Conservation (phyloP, 139 green algal species). For the Diplosphaera chodatii region DNA sequence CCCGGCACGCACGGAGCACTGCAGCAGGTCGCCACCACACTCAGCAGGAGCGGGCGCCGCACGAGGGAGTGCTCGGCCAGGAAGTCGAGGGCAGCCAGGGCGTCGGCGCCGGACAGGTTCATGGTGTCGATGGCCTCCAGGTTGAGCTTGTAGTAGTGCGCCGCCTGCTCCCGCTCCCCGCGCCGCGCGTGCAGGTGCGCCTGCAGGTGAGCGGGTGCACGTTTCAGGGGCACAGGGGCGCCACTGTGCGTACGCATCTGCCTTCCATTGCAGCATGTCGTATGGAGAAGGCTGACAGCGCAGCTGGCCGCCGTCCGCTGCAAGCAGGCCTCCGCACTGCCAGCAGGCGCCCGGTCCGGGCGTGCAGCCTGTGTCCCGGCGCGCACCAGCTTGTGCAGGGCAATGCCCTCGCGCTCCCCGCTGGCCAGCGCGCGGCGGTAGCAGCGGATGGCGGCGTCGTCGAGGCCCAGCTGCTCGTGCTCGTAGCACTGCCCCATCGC, state of each 20-base stretch:
- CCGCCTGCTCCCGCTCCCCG: constrained; percentile 49
- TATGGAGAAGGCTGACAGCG: too few relatives aligned
- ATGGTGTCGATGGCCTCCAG: constrained; percentile 65
- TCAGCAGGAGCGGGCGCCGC: too few relatives aligned
- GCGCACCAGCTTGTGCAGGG: constrained; percentile 63
- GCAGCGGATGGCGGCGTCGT: constrained; percentile 71
- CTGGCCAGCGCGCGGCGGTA: constrained; percentile 71
- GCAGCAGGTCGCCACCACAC: too few relatives aligned
- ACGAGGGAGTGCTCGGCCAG: constrained; percentile 39
- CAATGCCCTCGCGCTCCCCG: constrained; percentile 78
- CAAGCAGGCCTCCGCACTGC: too few relatives aligned
- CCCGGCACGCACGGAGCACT: too few relatives aligned
- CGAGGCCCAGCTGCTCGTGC: constrained; percentile 53
- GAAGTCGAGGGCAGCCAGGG: constrained; percentile 81
- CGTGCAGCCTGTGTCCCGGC: constrained; percentile 11
- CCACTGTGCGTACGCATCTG: too few relatives aligned
- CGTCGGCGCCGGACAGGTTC: constrained; percentile 40
- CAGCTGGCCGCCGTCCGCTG: too few relatives aligned
- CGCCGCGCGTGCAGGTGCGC: constrained; percentile 64
- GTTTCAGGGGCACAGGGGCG: too few relatives aligned
- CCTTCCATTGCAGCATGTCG: too few relatives aligned
- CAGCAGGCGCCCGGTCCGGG: too few relatives aligned
- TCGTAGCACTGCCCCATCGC: constrained; percentile 95
- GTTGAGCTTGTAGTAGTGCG: constrained; percentile 71
- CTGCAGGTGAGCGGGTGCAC: too few relatives aligned